phyloP scores from a whole-genome alignment of 2,329 filamentous ascomycete species.

The Hypoxylon sp. region DNA sequence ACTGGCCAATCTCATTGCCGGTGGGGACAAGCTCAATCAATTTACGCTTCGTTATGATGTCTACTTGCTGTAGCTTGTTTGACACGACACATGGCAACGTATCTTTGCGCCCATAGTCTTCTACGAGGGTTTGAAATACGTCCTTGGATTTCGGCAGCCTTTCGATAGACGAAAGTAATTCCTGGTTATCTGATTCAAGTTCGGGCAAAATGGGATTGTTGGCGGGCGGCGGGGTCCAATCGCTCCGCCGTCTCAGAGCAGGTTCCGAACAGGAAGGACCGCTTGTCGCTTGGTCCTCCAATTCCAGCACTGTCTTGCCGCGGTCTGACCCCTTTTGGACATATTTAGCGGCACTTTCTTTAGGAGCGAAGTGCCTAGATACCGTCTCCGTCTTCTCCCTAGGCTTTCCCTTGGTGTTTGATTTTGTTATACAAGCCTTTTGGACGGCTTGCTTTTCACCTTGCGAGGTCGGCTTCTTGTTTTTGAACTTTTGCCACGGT shows the following conservation, averaged over 20 bases:
- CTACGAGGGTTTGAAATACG: constrained; percentile 62
- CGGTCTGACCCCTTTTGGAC: constrained; percentile 18
- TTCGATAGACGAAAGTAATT: constrained; percentile 52
- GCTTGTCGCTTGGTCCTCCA: constrained; percentile 1
- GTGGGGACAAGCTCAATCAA: constrained; percentile 66
- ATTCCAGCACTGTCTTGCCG: background rate
- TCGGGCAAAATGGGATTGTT: constrained; percentile 53
- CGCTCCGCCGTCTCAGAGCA: constrained; percentile 69
- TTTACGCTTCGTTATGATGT: constrained; percentile 69
- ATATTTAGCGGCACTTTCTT: constrained; percentile 29
- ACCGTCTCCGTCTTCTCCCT: constrained; percentile 52
- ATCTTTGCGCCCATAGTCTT: constrained; percentile 59
- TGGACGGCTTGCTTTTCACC: constrained; percentile 25
- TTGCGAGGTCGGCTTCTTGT: constrained; percentile 30
- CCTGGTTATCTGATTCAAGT: constrained; percentile 54
- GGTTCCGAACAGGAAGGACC: constrained; percentile 53
- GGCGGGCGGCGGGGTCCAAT: constrained; percentile 78
- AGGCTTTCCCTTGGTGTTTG: constrained; percentile 45
- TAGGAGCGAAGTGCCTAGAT: constrained; percentile 49
- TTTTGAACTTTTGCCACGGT: constrained; percentile 58
- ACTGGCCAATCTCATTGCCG: constrained; percentile 48
- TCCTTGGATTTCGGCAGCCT: constrained; percentile 45
- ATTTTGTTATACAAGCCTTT: constrained; percentile 40
- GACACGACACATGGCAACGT: constrained; percentile 17
- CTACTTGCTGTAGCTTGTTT: constrained; percentile 33